Evolutionary conservation across 805 yeast genomes (phyloP).

Genomic region (Tetrapisispora nanseiensis): DNA sequence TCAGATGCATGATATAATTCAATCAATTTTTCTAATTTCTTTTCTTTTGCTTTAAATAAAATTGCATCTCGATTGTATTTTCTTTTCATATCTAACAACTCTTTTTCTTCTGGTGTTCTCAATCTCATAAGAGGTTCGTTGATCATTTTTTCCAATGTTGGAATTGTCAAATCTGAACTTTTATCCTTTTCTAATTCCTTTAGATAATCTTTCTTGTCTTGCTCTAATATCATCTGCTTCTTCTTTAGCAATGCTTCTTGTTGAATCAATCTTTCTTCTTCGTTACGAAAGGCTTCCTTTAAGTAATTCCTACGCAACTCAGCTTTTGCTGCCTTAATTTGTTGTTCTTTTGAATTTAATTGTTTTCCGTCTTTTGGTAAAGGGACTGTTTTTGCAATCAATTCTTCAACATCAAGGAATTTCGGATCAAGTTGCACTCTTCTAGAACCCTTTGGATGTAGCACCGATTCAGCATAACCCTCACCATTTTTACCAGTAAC

Average conservation of each 20-base stretch:
- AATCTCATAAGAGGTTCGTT: slow-evolving; percentile 61
- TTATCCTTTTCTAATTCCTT: slow-evolving; percentile 16
- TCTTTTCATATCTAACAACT: slow-evolving; percentile 48
- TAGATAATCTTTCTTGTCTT: slow-evolving; percentile 29
- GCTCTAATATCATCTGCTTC: slow-evolving; percentile 31
- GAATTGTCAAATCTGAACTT: slow-evolving; percentile 51
- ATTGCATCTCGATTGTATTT: slow-evolving; percentile 51
- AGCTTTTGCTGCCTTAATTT: slow-evolving; percentile 31
- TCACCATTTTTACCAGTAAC: slow-evolving; percentile 33
- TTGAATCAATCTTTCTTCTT: slow-evolving; percentile 39
- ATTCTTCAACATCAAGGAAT: slow-evolving; percentile 48
- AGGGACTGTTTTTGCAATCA: slow-evolving; percentile 45
- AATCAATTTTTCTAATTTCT: slow-evolving; percentile 47
- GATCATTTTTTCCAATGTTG: slow-evolving; percentile 62
- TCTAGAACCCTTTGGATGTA: slow-evolving; percentile 54
- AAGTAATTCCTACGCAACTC: slow-evolving; percentile 66
- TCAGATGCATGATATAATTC: slow-evolving; percentile 64
- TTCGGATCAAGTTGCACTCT: slow-evolving; percentile 46
- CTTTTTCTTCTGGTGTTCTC: slow-evolving; percentile 62
- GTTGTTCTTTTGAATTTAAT: slow-evolving; percentile 15
- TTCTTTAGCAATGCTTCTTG: slow-evolving; percentile 21
- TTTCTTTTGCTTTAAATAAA: slow-evolving; percentile 43
- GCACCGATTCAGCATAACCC: slow-evolving; percentile 64
- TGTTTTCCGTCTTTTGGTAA: slow-evolving; percentile 27
- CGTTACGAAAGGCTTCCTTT: slow-evolving; percentile 48